Evolutionary conservation across 2,329 filamentous ascomycete species (phyloP).

Genomic region (Grosmannia huntii): DNA sequence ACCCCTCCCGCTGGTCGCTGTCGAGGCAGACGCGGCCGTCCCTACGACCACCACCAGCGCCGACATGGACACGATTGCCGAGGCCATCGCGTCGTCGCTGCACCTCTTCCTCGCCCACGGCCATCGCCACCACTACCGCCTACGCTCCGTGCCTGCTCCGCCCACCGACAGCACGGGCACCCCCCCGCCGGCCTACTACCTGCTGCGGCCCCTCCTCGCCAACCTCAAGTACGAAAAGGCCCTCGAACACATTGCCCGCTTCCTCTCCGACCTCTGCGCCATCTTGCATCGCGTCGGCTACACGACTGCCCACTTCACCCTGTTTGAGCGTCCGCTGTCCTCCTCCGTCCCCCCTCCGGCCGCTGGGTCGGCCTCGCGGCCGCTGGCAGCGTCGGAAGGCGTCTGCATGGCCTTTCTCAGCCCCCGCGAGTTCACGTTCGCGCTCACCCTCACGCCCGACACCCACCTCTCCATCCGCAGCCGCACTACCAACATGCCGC

Average conservation of each 20-base stretch:
- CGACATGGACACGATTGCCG: conserved; percentile 39
- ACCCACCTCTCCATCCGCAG: conserved; percentile 29
- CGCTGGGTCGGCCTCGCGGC: conserved; percentile 25
- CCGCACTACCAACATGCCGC: conserved; percentile 30
- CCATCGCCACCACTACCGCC: conserved; percentile 50
- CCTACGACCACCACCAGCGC: not conserved
- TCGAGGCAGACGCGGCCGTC: not conserved
- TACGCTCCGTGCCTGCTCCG: conserved; percentile 45
- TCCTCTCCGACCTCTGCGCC: conserved; percentile 29
- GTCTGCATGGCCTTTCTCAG: conserved; percentile 31
- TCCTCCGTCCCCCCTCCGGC: not conserved
- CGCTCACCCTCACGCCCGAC: conserved; percentile 31
- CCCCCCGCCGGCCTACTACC: conserved; percentile 30
- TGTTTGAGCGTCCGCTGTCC: conserved; percentile 9
- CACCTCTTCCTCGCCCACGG: conserved; percentile 67
- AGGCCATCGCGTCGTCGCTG: conserved; percentile 53
- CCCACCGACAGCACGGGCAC: conserved; percentile 24
- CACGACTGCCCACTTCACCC: conserved; percentile 6
- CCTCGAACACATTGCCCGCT: conserved; percentile 22
- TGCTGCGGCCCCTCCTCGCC: conserved; percentile 39
- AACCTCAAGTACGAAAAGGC: conserved; percentile 31
- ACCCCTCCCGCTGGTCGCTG: conserved; percentile 34
- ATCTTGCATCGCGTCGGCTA: conserved; percentile 23
- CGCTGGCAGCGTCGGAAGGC: conserved; percentile 28
- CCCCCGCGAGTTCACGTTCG: conserved; percentile 27